A percentile compares a stretch with the other conserved stretches of the same genome.
Evolutionary conservation across 768 basidiomycete species (phyloP).

Genomic region (Scleroderma citrinum): DNA sequence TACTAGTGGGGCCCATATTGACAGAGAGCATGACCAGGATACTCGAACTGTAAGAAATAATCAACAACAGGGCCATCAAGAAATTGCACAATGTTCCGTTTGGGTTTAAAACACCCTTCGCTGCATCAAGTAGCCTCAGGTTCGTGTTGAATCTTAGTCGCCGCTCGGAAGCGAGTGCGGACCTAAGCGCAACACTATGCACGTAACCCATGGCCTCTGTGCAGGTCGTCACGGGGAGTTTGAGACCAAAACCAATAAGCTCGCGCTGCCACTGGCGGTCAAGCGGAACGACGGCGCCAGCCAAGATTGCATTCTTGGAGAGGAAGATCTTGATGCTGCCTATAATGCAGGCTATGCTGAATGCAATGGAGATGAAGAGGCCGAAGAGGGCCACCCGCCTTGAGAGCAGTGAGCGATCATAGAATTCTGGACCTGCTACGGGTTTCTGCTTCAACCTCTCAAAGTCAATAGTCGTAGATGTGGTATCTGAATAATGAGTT

Average conservation of each 20-base stretch:
- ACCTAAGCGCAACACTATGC: conserved; percentile 24
- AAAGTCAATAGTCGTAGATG: conserved; percentile 11
- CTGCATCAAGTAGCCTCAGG: conserved; percentile 23
- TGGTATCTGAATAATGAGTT: conserved; percentile 1
- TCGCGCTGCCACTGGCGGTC: conserved; percentile 12
- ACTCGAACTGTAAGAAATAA: conserved; percentile 25
- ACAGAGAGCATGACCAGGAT: conserved; percentile 17
- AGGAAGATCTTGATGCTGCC: conserved; percentile 18
- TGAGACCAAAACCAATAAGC: conserved; percentile 20
- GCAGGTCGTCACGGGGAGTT: conserved; percentile 21
- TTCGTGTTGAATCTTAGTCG: conserved; percentile 25
- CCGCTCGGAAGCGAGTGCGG: conserved; percentile 19
- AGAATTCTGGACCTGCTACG: conserved; percentile 20
- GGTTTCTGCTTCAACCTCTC: conserved; percentile 18
- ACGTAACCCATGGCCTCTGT: conserved; percentile 26
- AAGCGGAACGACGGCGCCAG: conserved; percentile 19
- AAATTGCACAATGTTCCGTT: conserved; percentile 19
- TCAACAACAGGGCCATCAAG: conserved; percentile 23
- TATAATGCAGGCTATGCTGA: conserved; percentile 20
- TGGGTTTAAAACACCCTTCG: conserved; percentile 11
- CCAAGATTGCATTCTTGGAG: conserved; percentile 18
- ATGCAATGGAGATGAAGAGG: conserved; percentile 15
- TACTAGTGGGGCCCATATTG: neutral
- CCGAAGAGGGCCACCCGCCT: conserved; percentile 20
- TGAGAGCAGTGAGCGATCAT: conserved; percentile 21